Evolutionary conservation across 2,329 filamentous ascomycete species (phyloP).

Genomic region (Beauveria australis): DNA sequence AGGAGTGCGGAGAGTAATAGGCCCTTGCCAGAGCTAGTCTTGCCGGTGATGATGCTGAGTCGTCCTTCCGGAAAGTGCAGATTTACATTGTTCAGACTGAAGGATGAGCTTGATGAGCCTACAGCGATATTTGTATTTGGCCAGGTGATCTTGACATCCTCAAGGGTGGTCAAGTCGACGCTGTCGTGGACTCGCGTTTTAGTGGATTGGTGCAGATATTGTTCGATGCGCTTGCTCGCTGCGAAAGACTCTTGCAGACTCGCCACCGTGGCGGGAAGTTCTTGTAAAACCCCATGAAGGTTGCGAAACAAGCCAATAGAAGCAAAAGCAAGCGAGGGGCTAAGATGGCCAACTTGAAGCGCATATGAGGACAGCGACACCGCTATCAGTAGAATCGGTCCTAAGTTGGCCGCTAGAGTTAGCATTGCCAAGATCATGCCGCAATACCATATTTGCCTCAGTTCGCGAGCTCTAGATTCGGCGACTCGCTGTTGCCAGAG

Average conservation of each 20-base stretch:
- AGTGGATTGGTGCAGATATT: conserved; percentile 1
- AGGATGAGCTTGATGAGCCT: conserved; percentile 38
- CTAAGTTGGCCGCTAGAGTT: conserved; percentile 2
- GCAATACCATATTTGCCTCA: conserved; percentile 8
- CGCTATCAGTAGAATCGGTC: conserved; percentile 6
- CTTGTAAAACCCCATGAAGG: conserved; percentile 6
- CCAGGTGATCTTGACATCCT: conserved; percentile 7
- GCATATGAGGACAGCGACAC: conserved; percentile 9
- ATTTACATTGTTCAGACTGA: conserved; percentile 50
- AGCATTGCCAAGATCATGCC: conserved; percentile 6
- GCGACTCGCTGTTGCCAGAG: conserved; percentile 4
- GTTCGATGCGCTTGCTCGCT: conserved; percentile 6
- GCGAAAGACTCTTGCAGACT: conserved; percentile 7
- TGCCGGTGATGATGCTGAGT: conserved; percentile 59
- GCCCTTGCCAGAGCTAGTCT: conserved; percentile 64
- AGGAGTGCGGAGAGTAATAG: conserved; percentile 59
- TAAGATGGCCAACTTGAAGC: neutral
- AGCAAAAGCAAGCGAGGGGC: conserved; percentile 12
- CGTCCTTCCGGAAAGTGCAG: conserved; percentile 54
- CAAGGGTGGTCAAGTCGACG: neutral
- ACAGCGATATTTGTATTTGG: neutral
- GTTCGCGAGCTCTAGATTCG: neutral
- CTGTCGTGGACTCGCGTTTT: neutral
- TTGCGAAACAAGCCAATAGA: conserved; percentile 9
- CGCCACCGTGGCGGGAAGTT: conserved; percentile 3